Base-by-base conservation (phyloP, 2,329 filamentous ascomycete genomes). In the Tolypocladium pustulatum region DNA sequence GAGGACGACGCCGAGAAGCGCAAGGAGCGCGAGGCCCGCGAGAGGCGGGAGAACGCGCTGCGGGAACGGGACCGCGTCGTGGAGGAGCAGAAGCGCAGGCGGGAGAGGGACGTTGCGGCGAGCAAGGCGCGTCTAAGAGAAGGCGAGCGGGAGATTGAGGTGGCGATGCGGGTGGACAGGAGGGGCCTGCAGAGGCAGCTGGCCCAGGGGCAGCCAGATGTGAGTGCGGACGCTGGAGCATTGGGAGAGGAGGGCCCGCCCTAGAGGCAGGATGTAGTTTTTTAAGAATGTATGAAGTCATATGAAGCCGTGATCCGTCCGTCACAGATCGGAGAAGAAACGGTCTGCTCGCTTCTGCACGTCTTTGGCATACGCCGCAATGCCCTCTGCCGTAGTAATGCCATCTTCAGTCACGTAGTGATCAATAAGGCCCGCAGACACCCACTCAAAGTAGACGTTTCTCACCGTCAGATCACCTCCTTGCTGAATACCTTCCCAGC, bases 121-220 rank as follows among this genome's bases (percentile, higher is more conserved):
- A 84, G 85, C 25, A 86, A 82, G 65, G 84, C 83, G 0, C 73
- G 80, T 52, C 65, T 90, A 56, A 74, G 83, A 40, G 86, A 89
- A 59, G 85, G 86, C 63, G 87, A 90, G 72, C 76, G 79, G 62
- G 85, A 89, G 66, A 72, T 91, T 58, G 81, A 88, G 66, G 75
- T 78, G 62, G 88, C 88, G 1, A 87, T 90, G 85, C 80, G 80
- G 60, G 80, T 90, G 15, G 80, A 81, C 0, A 89, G 87, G 71
- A 82, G 79, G 60, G 88, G 87, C 0, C 62, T 90, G 63, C 81
- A 83, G 66, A 81, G 79, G 30, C 85, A 90, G 68, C 66, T 89
- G 58, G 71, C 69, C 25, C 69, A 62, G 56, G 68, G 68, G 67
- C 65, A 64, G 41, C 59, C 64, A 53, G 60, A 66, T 36, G 62